Percentiles rank a stretch among this genome's conserved stretches.
These are phyloP conservation scores for Verticillium longisporum DNA, from an alignment of 2,329 filamentous ascomycete genomes.

Conservation along the genomic window DNA sequence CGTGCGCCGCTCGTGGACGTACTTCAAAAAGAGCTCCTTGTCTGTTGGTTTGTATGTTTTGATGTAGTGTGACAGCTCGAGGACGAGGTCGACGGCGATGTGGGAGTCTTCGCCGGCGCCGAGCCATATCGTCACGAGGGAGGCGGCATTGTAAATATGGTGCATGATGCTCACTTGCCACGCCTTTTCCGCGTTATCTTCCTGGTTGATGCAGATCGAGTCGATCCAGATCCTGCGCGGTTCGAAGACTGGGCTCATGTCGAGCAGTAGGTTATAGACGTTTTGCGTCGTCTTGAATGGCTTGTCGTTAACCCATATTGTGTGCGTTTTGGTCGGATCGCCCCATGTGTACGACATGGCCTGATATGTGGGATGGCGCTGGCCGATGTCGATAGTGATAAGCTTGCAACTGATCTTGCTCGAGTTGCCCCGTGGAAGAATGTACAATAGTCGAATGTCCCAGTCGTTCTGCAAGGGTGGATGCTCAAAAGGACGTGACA, in stretches of 20 bases:
- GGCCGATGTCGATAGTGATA: constrained; percentile 2
- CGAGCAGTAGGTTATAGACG: constrained; percentile 5
- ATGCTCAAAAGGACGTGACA: not conserved
- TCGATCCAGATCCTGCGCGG: constrained; percentile 26
- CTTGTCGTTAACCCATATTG: not conserved
- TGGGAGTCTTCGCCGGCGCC: constrained; percentile 10
- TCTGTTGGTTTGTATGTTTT: not conserved
- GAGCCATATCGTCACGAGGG: constrained; percentile 27
- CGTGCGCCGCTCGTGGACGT: not conserved
- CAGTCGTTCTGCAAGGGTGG: not conserved
- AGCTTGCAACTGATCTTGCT: constrained; percentile 3
- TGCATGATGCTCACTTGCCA: constrained; percentile 30
- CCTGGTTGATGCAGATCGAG: constrained; percentile 33
- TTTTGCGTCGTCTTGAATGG: constrained; percentile 7
- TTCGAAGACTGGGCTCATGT: constrained; percentile 1
- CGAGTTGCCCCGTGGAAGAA: not conserved
- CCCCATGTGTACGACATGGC: constrained; percentile 20
- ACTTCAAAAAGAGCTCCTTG: constrained; percentile 1
- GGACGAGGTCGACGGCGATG: constrained; percentile 4
- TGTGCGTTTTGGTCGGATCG: constrained; percentile 1
- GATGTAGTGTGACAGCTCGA: constrained; percentile 5
- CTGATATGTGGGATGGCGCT: constrained; percentile 11
- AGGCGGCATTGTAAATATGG: constrained; percentile 24
- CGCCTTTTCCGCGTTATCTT: constrained; percentile 24
- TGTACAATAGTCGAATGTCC: not conserved